Evolutionary conservation across 768 basidiomycete species (phyloP).

Genomic region (Calocybe indica): DNA sequence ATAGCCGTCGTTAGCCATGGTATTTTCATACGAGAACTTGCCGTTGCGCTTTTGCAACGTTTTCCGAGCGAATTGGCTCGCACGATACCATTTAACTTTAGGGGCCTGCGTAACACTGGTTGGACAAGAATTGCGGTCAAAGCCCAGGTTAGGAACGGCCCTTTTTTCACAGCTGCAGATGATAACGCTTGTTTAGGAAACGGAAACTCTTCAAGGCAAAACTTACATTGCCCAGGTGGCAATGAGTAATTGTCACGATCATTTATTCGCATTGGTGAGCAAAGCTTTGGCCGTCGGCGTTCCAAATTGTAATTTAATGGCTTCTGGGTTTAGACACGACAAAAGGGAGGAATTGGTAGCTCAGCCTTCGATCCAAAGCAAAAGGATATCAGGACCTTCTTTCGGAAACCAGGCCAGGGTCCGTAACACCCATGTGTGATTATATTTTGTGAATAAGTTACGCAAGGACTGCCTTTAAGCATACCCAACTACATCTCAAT

Average conservation of each 20-base stretch:
- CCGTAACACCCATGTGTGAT: not conserved
- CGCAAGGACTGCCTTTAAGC: constrained; percentile 5
- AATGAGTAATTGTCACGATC: constrained; percentile 49
- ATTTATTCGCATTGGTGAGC: constrained; percentile 53
- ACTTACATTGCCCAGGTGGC: constrained; percentile 39
- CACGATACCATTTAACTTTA: constrained; percentile 24
- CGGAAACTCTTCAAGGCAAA: constrained; percentile 12
- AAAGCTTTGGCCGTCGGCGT: not conserved
- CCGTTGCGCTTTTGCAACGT: constrained; percentile 43
- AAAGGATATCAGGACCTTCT: constrained; percentile 69
- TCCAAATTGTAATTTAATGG: not conserved
- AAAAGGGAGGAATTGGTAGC: constrained; percentile 73
- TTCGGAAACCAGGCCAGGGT: constrained; percentile 31
- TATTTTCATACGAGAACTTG: constrained; percentile 55
- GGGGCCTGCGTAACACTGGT: constrained; percentile 61
- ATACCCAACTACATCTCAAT: not conserved
- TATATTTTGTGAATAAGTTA: not conserved
- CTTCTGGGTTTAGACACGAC: constrained; percentile 33
- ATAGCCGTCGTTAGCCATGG: constrained; percentile 76
- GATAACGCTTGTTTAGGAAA: not conserved
- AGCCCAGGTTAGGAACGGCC: constrained; percentile 19
- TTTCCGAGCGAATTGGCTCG: constrained; percentile 20
- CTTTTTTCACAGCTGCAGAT: too few species aligned
- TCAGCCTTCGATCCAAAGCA: constrained; percentile 70
- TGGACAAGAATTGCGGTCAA: constrained; percentile 55